These are phyloP conservation scores for Thielaviopsis euricoi DNA, from an alignment of 2,329 filamentous ascomycete genomes.

Conservation along the genomic window DNA sequence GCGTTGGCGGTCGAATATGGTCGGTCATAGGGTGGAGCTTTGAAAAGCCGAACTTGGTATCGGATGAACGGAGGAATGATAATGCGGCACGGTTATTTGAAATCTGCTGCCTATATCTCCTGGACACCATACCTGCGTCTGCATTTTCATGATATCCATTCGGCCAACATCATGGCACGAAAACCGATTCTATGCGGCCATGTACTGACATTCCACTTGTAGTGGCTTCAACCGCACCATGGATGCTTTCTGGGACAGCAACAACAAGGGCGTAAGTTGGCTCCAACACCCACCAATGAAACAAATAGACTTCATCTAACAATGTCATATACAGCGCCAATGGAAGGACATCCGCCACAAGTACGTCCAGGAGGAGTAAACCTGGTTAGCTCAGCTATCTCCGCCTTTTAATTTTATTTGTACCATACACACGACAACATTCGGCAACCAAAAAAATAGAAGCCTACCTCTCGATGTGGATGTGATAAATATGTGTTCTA, in stretches of 20 bases:
- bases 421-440: not conserved
- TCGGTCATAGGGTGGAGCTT: no score
- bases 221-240: conserved; percentile 72
- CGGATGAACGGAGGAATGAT: not conserved
- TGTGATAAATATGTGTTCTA: not conserved
- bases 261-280: conserved; percentile 76
- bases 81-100: not conserved
- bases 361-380: conserved; percentile 57
- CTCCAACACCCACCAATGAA: not conserved
- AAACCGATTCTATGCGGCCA: not conserved
- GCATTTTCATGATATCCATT: no score
- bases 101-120: not conserved
- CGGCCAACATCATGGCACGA: no score
- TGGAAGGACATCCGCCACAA: conserved; percentile 97
- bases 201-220: conserved; percentile 11
- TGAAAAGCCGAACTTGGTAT: not conserved
- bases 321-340: conserved; percentile 53
- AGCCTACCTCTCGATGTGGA: not conserved
- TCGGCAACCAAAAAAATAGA: not conserved
- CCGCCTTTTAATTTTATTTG: not conserved
- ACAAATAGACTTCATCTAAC: not conserved
- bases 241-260: conserved; percentile 74
- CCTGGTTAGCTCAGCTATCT: conserved; percentile 3
- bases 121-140: not conserved
- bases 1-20: not conserved